Evolutionary conservation across 2,329 filamentous ascomycete genomes (phyloP), one percentile per base, ranked within the genome.

Genomic region (Macroventuria anomochaeta): DNA sequence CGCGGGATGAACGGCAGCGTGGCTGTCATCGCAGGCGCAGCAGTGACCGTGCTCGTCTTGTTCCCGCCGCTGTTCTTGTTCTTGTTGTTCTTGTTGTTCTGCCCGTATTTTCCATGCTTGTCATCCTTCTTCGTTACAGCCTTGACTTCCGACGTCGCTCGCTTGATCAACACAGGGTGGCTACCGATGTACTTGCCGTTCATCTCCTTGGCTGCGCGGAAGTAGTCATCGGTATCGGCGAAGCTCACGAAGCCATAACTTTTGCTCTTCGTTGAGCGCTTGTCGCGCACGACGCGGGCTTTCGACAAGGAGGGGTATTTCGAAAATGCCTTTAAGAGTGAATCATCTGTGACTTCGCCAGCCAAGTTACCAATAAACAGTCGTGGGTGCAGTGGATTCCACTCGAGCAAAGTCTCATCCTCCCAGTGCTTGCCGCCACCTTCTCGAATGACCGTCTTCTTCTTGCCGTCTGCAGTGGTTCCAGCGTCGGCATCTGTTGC

Each of bases 111-210:
- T 11, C 62, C 62, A 32, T 73, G 64, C 50, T 69, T 72, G 44
- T 76, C 72, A 26, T 80, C 75, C 55, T 75, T 75, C 57, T 85
- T 83, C n/a, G 82, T 83, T 11, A 87, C 82, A 4, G 91, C 85
- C 71, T 90, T 91, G 75, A 99, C 91, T 75, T 97, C 93, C 5
- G 93, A 96, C 63, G 88, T 96, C 62, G 90, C 91, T 74, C 95
- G 90, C 75, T 90, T 88, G 63, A 97, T 84, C 21, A 90, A 80
- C 23, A 97, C 90, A 0, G 95, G 95, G 75, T 97, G 95, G 73
- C 92, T 97, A 68, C 96, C 93, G 71, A 99, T 97, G 77, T 99
- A 99, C 79, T 99, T 97, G 65, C 93, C 93, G 69, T 97, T 90
- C 95, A 97, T 97, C 79, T 97, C 93, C 78, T 95, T 92, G 67